Evolutionary conservation across 1,284 basidiomycete species (phyloP), one percentile per base, ranked within the genome.

Genomic region (Erythrobasidium hasegawianum): DNA sequence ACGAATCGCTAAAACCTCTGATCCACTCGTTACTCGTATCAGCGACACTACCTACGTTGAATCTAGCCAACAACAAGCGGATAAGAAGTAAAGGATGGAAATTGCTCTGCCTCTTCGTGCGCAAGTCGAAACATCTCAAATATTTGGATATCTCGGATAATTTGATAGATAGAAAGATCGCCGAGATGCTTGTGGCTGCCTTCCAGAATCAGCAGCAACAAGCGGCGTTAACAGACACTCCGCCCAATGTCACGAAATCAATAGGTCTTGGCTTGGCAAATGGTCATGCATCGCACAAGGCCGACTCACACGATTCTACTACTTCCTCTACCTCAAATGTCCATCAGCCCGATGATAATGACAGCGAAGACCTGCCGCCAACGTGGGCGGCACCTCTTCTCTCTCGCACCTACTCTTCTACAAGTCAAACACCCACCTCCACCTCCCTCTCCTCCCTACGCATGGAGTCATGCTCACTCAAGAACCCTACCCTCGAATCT

Each of bases 111-210:
- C 85, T 87, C 22, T 96, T 90, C 77, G 77, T 92, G 24, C 79
- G 82, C 20, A 86, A 90, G 86, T 86, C 91, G 1, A 84, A 83
- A 71, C 84, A 79, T 55, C 78, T 97, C 11, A 86, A 83, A 68
- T 95, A 92, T 73, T 77, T 97, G 38, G 94, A 98, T 75, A 78
- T 98, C 26, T 94, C 91, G 1, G 90, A 91, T 69, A 97, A 90
- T 70, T 77, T 80, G 1, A 79, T 97, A 71, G 93, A 97, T 76
- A 89, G 89, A 75, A 87, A 86, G 73, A 82, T 87, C 0, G 80
- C 92, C 18, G 92, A 96, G 68, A 88, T 87, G 69, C 82, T 97
- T 43, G 85, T 89, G 0, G 83, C 83, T 39, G 86, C 88, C 13
- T 67, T 79, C 52, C 57, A 71, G 0, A 74, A 73, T 39, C 33